phyloP scores from a whole-genome alignment of 2,329 filamentous ascomycete genomes.

The Orbilia ellipsospora region DNA sequence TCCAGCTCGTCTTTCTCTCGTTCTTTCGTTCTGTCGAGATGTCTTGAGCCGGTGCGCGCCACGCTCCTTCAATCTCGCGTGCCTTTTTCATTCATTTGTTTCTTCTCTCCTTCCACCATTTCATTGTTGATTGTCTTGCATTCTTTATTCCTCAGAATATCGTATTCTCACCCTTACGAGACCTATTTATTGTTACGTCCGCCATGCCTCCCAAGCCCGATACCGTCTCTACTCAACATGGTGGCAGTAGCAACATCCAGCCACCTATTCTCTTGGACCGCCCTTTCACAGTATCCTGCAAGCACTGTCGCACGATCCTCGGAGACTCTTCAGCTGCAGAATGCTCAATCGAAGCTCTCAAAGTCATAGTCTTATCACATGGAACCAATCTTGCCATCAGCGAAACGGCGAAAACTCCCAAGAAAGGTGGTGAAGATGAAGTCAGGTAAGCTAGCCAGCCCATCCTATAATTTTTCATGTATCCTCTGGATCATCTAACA shows the following conservation, averaged over 20 bases:
- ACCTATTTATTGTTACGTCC: no score
- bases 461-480: background rate
- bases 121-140: no score
- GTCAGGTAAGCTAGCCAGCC: conserved; percentile 3
- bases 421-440: conserved; percentile 21
- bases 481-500: no score
- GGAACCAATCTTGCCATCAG: background rate
- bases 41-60: no score
- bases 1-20: no score
- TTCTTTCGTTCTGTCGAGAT: no score
- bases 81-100: background rate
- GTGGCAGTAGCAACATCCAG: background rate
- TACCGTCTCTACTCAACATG: background rate
- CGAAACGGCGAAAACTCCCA: background rate
- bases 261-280: background rate
- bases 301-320: conserved; percentile 11
- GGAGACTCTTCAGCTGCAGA: conserved; percentile 9
- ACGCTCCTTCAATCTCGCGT: background rate
- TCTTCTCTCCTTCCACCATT: background rate
- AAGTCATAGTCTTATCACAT: conserved; percentile 9
- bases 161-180: no score
- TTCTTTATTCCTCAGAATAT: background rate
- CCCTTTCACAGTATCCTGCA: conserved; percentile 22
- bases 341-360: conserved; percentile 5
- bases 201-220: background rate